These are phyloP conservation scores for Penicillium crystallinum DNA, from an alignment of 495 filamentous ascomycete species.

Conservation along the genomic window DNA sequence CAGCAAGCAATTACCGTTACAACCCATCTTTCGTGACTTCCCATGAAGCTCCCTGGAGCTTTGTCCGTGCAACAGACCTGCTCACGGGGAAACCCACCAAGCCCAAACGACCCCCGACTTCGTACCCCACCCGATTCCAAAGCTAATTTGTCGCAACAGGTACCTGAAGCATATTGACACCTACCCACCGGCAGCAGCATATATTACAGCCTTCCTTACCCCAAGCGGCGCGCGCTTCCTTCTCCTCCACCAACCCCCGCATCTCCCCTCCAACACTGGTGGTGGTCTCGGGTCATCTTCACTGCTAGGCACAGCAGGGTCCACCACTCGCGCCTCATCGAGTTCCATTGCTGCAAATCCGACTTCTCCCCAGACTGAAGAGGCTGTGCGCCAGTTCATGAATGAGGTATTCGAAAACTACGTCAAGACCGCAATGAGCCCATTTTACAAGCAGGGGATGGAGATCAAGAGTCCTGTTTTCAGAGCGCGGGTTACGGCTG, in stretches of 20 bases:
- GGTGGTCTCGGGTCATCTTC: conserved; percentile 30
- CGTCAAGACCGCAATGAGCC: conserved; percentile 95
- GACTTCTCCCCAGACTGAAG: conserved; percentile 80
- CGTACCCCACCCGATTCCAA: not conserved
- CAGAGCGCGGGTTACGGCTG: conserved; percentile 68
- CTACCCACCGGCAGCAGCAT: conserved; percentile 71
- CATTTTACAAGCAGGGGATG: conserved; percentile 82
- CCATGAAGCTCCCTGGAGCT: not conserved
- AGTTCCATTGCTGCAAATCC: conserved; percentile 72
- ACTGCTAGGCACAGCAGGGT: conserved; percentile 24
- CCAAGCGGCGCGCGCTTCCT: conserved; percentile 68
- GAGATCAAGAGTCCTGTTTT: conserved; percentile 83
- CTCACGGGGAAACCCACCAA: not conserved
- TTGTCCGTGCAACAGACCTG: not conserved
- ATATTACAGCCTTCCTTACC: conserved; percentile 89
- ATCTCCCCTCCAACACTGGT: conserved; percentile 32
- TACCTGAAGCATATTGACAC: conserved; percentile 94
- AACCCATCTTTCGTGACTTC: not conserved
- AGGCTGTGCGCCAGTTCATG: conserved; percentile 91
- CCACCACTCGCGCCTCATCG: conserved; percentile 49
- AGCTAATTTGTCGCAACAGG: conserved; percentile 41
- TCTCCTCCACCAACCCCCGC: conserved; percentile 72
- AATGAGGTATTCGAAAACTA: conserved; percentile 89
- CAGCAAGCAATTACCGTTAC: not conserved
- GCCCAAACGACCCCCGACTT: not conserved